Evolutionary conservation across 2,329 filamentous ascomycete species (phyloP), one percentile per base, ranked within the genome.

Genomic region (Cercospora sp.): DNA sequence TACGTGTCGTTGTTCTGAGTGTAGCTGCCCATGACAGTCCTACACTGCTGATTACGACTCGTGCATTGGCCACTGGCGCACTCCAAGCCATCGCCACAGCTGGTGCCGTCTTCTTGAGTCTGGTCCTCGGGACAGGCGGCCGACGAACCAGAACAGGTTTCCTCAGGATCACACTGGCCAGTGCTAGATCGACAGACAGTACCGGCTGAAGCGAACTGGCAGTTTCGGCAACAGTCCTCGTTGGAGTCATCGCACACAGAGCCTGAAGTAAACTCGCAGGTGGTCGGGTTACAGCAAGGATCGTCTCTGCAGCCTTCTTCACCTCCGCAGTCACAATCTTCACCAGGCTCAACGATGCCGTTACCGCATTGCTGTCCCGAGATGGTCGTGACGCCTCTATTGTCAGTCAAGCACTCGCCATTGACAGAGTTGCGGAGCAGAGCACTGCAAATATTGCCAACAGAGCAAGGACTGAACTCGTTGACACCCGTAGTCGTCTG

Each of bases 61-160:
- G 95, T 99, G 80, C 95, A 99, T 80, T 98, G 94, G 12, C 95
- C 95, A 57, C 91, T 94, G 31, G 95, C 93, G 78, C 95, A 99
- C 33, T 87, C 82, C 33, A 98, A 85, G 1, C 87, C 87, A 61
- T 83, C 81, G 36, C 92, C 93, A 77, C 95, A 99, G 18, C 81
- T 80, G 3, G 87, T 83, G 36, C 89, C 95, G 78, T 98, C 89
- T 0, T 87, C 82, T 60, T 88, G 84, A 72, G 88, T 91, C 62
- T 83, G 73, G 78, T 99, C 93, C 1, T 81, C 76, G 0, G 95
- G 95, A 76, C 95, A 99, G 48, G 85, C 83, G 13, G 91, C 88
- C 8, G 85, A 84, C 60, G 80, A 87, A 66, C 95, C 95, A 3
- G 88, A 87, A 78, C 95, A 99, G 2, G 83, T 90, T 80, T 99